These are phyloP conservation scores for Stephanodiscus triporus DNA, from an alignment of 108 stramenopile genomes.

Conservation along the genomic window DNA sequence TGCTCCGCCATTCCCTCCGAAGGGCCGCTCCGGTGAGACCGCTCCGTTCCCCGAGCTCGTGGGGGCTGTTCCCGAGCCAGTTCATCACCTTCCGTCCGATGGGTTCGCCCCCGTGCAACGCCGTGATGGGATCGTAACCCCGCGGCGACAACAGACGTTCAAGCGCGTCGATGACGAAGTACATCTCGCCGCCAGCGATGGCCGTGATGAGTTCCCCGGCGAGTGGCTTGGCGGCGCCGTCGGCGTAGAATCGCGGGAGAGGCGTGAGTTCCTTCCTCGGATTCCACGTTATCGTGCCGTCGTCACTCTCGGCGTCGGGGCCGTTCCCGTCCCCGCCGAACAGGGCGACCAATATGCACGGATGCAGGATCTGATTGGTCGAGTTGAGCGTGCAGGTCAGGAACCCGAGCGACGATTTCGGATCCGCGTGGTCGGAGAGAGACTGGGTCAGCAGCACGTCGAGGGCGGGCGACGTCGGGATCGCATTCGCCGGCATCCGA, in stretches of 20 bases:
- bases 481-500: neutral
- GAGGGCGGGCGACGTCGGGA: slow-evolving; percentile 34
- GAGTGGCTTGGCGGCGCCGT: slow-evolving; percentile 49
- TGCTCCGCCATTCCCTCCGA: slow-evolving; percentile 36
- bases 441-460: slow-evolving; percentile 47
- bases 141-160: slow-evolving; percentile 44
- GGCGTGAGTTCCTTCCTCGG: slow-evolving; percentile 33
- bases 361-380: slow-evolving; percentile 58
- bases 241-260: slow-evolving; percentile 53
- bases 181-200: slow-evolving; percentile 58
- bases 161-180: slow-evolving; percentile 53
- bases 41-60: slow-evolving; percentile 46
- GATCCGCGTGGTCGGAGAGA: slow-evolving; percentile 49
- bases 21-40: slow-evolving; percentile 33
- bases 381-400: slow-evolving; percentile 52
- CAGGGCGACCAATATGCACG: slow-evolving; percentile 53
- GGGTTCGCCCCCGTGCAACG: slow-evolving; percentile 57
- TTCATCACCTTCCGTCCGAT: slow-evolving; percentile 48
- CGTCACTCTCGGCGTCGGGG: slow-evolving; percentile 17
- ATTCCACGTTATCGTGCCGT: slow-evolving; percentile 53
- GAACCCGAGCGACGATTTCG: slow-evolving; percentile 49
- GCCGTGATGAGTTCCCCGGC: slow-evolving; percentile 51
- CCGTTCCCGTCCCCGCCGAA: slow-evolving; percentile 34
- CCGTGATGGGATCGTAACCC: slow-evolving; percentile 50
- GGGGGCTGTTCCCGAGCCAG: slow-evolving; percentile 45